Evolutionary conservation across 1,284 basidiomycete genomes (phyloP).

Genomic region (Malassezia brasiliensis): DNA sequence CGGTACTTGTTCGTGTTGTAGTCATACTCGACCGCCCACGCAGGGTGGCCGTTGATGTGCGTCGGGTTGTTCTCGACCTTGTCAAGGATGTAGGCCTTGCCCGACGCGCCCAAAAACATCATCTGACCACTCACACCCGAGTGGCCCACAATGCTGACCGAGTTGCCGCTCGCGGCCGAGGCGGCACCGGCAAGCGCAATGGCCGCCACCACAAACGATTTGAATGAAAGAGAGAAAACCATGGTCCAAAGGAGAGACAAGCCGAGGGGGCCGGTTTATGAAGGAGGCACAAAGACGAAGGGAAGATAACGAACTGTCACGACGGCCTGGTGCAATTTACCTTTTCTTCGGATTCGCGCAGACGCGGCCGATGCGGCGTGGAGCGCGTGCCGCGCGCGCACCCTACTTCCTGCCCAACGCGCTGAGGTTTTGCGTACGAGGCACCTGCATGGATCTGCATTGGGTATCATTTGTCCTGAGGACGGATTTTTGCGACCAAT

Average conservation of each 20-base stretch:
- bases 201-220: constrained; percentile 1
- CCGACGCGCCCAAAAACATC: constrained; percentile 35
- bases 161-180: constrained; percentile 5
- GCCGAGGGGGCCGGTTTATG: too few species aligned
- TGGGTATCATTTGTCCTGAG: too few species aligned
- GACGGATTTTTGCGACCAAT: too few species aligned
- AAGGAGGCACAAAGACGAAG: neutral
- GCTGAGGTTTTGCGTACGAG: too few species aligned
- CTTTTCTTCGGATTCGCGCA: too few species aligned
- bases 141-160: constrained; percentile 29
- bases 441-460: too few species aligned
- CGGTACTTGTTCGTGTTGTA: constrained; percentile 23
- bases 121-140: constrained; percentile 38
- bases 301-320: too few species aligned
- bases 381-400: too few species aligned
- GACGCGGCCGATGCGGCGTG: too few species aligned
- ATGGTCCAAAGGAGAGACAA: neutral
- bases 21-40: constrained; percentile 35
- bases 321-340: too few species aligned
- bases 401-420: too few species aligned
- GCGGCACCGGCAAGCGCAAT: neutral
- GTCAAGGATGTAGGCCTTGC: constrained; percentile 39
- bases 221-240: neutral
- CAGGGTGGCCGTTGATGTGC: constrained; percentile 28
- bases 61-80: constrained; percentile 38